phyloP scores from a whole-genome alignment of 768 basidiomycete genomes.

The Daedalea quercina region DNA sequence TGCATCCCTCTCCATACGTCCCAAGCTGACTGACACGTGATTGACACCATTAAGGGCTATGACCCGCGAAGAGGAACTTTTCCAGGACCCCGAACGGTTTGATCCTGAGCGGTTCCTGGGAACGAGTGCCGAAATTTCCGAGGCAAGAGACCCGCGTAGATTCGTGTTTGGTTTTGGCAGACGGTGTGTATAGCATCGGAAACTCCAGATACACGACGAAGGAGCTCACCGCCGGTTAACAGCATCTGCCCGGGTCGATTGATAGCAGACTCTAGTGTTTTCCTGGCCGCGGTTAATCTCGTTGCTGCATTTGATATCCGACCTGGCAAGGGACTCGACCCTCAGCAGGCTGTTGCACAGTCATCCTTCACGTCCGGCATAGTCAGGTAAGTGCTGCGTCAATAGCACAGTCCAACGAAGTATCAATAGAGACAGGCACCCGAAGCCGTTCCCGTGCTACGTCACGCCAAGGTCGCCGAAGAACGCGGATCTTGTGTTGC shows the following conservation, averaged over 20 bases:
- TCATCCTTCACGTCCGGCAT: slow-evolving; percentile 37
- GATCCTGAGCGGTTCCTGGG: slow-evolving; percentile 24
- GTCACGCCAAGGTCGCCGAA: too few relatives aligned
- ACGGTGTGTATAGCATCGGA: slow-evolving; percentile 3
- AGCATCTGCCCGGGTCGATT: slow-evolving; percentile 51
- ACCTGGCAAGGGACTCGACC: slow-evolving; percentile 34
- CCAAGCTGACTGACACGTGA: background rate
- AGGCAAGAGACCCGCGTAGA: slow-evolving; percentile 4
- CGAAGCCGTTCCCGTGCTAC: too few relatives aligned
- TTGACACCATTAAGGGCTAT: slow-evolving; percentile 3
- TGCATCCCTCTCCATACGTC: too few relatives aligned
- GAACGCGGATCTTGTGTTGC: too few relatives aligned
- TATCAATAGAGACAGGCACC: too few relatives aligned
- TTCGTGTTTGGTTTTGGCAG: slow-evolving; percentile 15
- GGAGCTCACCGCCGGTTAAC: background rate
- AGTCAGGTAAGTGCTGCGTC: slow-evolving; percentile 40
- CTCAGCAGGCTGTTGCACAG: slow-evolving; percentile 30
- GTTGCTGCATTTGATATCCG: slow-evolving; percentile 40
- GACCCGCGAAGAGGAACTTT: slow-evolving; percentile 1
- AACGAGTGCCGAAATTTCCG: slow-evolving; percentile 9
- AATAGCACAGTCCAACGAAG: too few relatives aligned
- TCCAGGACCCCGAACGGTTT: slow-evolving; percentile 4
- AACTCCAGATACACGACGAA: background rate
- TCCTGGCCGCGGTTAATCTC: slow-evolving; percentile 38
- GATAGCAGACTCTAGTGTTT: slow-evolving; percentile 43